These are phyloP conservation scores for Sporodiniella umbellata DNA, from an alignment of 371 early-diverging fungal species.

Conservation along the genomic window DNA sequence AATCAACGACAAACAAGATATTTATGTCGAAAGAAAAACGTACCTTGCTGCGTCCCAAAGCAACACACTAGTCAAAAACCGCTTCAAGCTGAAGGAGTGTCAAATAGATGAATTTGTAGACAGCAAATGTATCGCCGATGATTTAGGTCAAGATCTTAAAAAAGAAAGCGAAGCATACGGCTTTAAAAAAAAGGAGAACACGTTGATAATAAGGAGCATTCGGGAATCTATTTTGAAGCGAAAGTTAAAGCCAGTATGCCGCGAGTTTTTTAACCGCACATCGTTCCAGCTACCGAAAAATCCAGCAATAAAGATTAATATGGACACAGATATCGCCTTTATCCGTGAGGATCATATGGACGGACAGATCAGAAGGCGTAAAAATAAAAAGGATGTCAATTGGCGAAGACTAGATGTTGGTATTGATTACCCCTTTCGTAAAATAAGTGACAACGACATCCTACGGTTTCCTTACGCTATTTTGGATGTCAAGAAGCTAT, in stretches of 20 bases:
- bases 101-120: slow-evolving; percentile 79
- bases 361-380: slow-evolving; percentile 52
- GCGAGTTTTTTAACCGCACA: slow-evolving; percentile 96
- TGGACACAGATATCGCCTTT: slow-evolving; percentile 96
- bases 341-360: slow-evolving; percentile 93
- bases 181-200: slow-evolving; percentile 48
- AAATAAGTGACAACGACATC: slow-evolving; percentile 75
- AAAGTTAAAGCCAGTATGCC: slow-evolving; percentile 76
- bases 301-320: slow-evolving; percentile 91
- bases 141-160: slow-evolving; percentile 72
- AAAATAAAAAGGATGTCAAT: slow-evolving; percentile 64
- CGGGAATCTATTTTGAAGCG: slow-evolving; percentile 71
- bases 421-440: slow-evolving; percentile 80
- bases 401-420: slow-evolving; percentile 92
- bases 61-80: slow-evolving; percentile 94
- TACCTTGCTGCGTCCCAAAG: slow-evolving; percentile 95
- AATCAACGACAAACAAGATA: neutral
- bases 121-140: slow-evolving; percentile 78
- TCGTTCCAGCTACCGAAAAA: slow-evolving; percentile 99
- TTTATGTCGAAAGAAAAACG: slow-evolving; percentile 96
- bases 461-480: slow-evolving; percentile 92
- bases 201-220: slow-evolving; percentile 78
- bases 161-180: slow-evolving; percentile 66
- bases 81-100: slow-evolving; percentile 93
- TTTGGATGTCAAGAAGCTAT: slow-evolving; percentile 94